phyloP scores from a whole-genome alignment of 768 basidiomycete genomes.

The Xerocomus brunneocitrinus region DNA sequence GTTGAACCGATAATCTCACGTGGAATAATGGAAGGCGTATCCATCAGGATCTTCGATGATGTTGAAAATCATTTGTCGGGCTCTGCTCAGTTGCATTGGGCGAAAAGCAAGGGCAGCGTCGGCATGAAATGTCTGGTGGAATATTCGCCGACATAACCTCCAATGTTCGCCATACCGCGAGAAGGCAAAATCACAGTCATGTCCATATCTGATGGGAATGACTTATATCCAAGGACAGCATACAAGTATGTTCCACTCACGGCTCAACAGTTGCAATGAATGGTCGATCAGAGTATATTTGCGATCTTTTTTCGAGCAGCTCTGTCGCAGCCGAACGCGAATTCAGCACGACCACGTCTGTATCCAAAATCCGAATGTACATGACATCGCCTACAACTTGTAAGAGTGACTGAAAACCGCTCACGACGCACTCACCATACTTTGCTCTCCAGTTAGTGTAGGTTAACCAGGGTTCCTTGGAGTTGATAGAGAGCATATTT shows the following conservation, averaged over 20 bases:
- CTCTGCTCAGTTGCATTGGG: slow-evolving; percentile 12
- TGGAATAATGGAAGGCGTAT: slow-evolving; percentile 6
- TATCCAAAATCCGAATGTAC: slow-evolving; percentile 2
- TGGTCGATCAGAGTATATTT: slow-evolving; percentile 13
- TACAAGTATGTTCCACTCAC: background rate
- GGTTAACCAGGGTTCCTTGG: slow-evolving; percentile 2
- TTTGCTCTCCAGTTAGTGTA: slow-evolving; percentile 3
- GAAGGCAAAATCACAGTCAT: slow-evolving; percentile 1
- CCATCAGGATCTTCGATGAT: slow-evolving; percentile 6
- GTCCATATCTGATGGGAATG: slow-evolving; percentile 3
- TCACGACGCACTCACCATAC: background rate
- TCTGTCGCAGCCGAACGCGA: background rate
- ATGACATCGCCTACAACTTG: slow-evolving; percentile 3
- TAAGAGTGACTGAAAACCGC: background rate
- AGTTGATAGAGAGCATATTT: background rate
- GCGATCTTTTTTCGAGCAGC: slow-evolving; percentile 11
- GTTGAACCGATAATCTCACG: background rate
- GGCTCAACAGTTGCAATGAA: slow-evolving; percentile 1
- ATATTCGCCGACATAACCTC: slow-evolving; percentile 17
- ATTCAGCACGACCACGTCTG: slow-evolving; percentile 7
- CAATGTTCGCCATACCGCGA: slow-evolving; percentile 4
- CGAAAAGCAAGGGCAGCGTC: slow-evolving; percentile 4
- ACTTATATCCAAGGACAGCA: background rate
- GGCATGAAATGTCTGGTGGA: slow-evolving; percentile 15
- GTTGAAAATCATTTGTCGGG: slow-evolving; percentile 8